phyloP scores from a whole-genome alignment of 1,284 basidiomycete species.

The Ganoderma lucidum region DNA sequence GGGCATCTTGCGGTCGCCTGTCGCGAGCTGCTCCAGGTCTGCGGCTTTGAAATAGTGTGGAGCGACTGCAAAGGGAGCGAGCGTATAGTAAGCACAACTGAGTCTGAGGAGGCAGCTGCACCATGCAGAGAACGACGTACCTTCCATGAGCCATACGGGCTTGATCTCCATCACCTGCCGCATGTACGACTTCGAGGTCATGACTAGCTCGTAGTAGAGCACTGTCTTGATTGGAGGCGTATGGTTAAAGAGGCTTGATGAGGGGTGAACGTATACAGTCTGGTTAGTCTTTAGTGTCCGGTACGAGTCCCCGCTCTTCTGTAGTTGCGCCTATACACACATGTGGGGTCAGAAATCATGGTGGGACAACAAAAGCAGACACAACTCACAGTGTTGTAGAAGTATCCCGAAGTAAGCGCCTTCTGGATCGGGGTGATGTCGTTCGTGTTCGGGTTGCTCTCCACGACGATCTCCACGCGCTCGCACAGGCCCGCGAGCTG shows the following conservation, averaged over 20 bases:
- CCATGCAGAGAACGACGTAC: constrained; percentile 49
- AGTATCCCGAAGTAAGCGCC: constrained; percentile 94
- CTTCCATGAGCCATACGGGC: constrained; percentile 92
- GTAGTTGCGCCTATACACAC: constrained; percentile 73
- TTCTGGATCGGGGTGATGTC: constrained; percentile 96
- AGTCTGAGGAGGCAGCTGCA: background rate
- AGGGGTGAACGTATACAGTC: constrained; percentile 96
- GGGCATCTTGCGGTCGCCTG: constrained; percentile 92
- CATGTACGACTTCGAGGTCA: constrained; percentile 89
- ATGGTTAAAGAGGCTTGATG: constrained; percentile 92
- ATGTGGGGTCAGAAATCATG: constrained; percentile 8
- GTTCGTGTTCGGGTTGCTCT: constrained; percentile 88
- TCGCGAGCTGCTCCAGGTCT: constrained; percentile 85
- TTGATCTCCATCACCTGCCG: constrained; percentile 98
- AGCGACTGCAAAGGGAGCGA: constrained; percentile 63
- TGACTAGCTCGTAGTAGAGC: constrained; percentile 94
- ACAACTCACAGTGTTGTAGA: constrained; percentile 88
- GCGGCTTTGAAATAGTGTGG: constrained; percentile 94
- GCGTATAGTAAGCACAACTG: background rate
- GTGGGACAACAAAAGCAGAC: background rate
- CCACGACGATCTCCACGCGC: constrained; percentile 93
- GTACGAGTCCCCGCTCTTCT: constrained; percentile 93
- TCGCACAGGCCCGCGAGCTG: constrained; percentile 96
- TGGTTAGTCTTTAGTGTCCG: constrained; percentile 94
- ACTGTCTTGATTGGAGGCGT: constrained; percentile 93